Percentiles rank a stretch among this genome's conserved stretches.
phyloP scores from a whole-genome alignment of 2,329 filamentous ascomycete species.

The Microdochium nivale region DNA sequence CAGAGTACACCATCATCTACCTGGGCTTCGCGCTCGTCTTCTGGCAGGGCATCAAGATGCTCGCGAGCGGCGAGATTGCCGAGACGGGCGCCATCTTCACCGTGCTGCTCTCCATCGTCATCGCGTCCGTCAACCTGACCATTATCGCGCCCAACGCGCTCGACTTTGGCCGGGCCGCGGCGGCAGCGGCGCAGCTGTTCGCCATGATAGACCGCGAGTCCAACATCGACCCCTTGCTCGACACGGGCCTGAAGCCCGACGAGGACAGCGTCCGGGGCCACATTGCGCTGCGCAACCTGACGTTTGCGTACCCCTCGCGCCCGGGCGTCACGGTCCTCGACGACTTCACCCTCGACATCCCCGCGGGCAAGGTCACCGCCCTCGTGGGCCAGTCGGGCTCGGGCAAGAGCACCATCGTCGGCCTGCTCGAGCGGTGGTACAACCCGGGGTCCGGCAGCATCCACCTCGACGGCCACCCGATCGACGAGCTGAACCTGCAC shows the following conservation, averaged over 20 bases:
- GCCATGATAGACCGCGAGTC: conserved; percentile 27
- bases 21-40: conserved; percentile 33
- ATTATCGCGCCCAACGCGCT: conserved; percentile 26
- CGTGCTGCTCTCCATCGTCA: conserved; percentile 28
- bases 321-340: conserved; percentile 31
- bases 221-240: conserved; percentile 24
- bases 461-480: conserved; percentile 24
- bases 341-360: conserved; percentile 30
- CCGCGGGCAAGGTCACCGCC: conserved; percentile 35
- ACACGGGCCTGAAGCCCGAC: conserved; percentile 18
- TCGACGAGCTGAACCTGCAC: conserved; percentile 25
- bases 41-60: conserved; percentile 33
- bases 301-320: conserved; percentile 35
- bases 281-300: conserved; percentile 30
- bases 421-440: conserved; percentile 30
- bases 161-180: conserved; percentile 27
- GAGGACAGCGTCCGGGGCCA: conserved; percentile 16
- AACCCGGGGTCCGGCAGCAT: conserved; percentile 23
- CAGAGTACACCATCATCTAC: conserved; percentile 31
- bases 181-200: conserved; percentile 26
- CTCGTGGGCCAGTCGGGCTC: conserved; percentile 17
- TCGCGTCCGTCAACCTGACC: conserved; percentile 26
- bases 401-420: conserved; percentile 24
- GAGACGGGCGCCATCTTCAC: conserved; percentile 29
- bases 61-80: conserved; percentile 24